Conservation (phyloP, 2,329 filamentous ascomycete genomes). For the Trichoderma sp. region DNA sequence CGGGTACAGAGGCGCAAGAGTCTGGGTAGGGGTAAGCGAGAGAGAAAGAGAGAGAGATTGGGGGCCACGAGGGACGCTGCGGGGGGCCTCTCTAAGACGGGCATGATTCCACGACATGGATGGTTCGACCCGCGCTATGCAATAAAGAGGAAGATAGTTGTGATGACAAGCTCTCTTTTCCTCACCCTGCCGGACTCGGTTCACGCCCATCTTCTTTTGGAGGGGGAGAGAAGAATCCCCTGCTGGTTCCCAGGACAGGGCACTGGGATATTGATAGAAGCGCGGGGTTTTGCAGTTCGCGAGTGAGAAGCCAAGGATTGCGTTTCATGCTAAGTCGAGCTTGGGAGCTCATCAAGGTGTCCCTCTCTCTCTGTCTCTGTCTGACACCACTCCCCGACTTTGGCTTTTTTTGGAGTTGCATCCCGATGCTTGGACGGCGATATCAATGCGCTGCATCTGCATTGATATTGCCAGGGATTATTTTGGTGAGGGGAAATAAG, state of each 20-base stretch:
- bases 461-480: background rate
- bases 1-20: background rate
- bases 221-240: background rate
- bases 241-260: background rate
- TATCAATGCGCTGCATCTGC: background rate
- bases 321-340: background rate
- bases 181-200: background rate
- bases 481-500: background rate
- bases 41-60: background rate
- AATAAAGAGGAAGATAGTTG: background rate
- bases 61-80: background rate
- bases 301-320: background rate
- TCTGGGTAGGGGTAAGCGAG: background rate
- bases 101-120: background rate
- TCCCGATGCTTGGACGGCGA: background rate
- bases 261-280: background rate
- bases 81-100: background rate
- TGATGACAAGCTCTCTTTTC: background rate
- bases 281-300: background rate
- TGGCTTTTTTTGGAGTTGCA: background rate
- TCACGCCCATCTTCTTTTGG: background rate
- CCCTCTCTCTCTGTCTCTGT: background rate
- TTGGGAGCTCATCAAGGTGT: background rate
- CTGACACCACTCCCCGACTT: background rate
- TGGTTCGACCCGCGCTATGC: background rate